A percentile compares a stretch with the other conserved stretches of the same genome.
phyloP scores from a whole-genome alignment of 345 rosid species.

The Aurinia saxatilis region DNA sequence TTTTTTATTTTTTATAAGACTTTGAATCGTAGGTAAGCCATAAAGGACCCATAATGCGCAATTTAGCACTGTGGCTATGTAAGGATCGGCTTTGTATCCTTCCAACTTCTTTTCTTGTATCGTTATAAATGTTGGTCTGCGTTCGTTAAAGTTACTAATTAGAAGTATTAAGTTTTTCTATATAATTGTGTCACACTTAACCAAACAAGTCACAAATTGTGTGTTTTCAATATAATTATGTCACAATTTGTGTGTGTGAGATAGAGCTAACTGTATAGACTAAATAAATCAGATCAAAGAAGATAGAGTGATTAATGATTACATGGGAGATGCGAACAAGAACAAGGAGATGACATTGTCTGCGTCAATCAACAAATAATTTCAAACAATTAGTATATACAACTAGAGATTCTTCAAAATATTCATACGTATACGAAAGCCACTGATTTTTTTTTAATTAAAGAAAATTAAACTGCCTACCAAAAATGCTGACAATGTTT shows the following conservation, averaged over 20 bases:
- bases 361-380: slow-evolving; percentile 12
- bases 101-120: slow-evolving; percentile 42
- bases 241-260: too few relatives aligned
- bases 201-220: too few relatives aligned
- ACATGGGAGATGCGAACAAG: slow-evolving; percentile 49
- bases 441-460: too few relatives aligned
- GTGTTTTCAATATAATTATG: too few relatives aligned
- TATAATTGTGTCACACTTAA: too few relatives aligned
- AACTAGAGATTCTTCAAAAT: background rate
- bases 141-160: too few relatives aligned
- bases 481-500: slow-evolving; percentile 28
- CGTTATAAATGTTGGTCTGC: slow-evolving; percentile 37
- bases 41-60: slow-evolving; percentile 47
- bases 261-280: too few relatives aligned
- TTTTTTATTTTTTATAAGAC: too few relatives aligned
- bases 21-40: too few relatives aligned
- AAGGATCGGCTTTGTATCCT: slow-evolving; percentile 50
- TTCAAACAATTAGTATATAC: background rate
- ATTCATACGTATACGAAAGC: background rate
- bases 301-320: slow-evolving; percentile 6
- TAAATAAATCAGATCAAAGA: too few relatives aligned
- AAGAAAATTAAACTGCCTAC: too few relatives aligned
- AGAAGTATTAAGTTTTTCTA: too few relatives aligned
- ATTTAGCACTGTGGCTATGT: slow-evolving; percentile 44
- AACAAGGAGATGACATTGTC: slow-evolving; percentile 57